Percentiles rank a stretch among this genome's conserved stretches.
These are phyloP conservation scores for Mortierella polycephala DNA, from an alignment of 371 early-diverging fungal species.

Conservation along the genomic window DNA sequence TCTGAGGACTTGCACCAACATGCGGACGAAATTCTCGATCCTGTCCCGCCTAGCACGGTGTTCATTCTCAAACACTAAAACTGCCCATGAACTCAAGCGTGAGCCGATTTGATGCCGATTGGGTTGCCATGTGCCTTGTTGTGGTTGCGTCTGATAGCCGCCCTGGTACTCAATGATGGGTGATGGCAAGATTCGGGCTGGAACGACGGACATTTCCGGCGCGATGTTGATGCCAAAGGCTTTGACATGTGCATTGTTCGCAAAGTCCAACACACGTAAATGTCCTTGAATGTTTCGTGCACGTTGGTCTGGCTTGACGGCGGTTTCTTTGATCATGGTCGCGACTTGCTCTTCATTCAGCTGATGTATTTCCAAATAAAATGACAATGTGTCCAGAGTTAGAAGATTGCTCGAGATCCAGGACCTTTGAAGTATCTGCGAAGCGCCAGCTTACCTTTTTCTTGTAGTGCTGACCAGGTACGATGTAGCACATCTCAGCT, in stretches of 20 bases:
- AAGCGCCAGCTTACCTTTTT: constrained; percentile 53
- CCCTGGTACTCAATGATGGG: constrained; percentile 70
- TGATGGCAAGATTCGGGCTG: constrained; percentile 70
- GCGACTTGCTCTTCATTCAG: constrained; percentile 76
- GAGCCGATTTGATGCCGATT: constrained; percentile 66
- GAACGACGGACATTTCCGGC: constrained; percentile 61
- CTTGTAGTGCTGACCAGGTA: constrained; percentile 72
- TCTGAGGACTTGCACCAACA: constrained; percentile 5
- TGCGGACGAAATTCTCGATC: constrained; percentile 12
- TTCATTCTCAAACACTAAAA: constrained; percentile 61
- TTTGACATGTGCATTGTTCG: constrained; percentile 42
- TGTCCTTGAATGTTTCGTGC: constrained; percentile 37
- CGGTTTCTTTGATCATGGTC: constrained; percentile 75
- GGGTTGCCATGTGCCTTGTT: constrained; percentile 71
- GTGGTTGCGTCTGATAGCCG: constrained; percentile 63
- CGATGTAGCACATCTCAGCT: constrained; percentile 78
- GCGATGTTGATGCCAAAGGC: constrained; percentile 57
- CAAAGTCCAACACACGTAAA: constrained; percentile 41
- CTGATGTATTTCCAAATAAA: constrained; percentile 17
- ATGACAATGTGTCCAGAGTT: too few relatives aligned
- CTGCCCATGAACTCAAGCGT: constrained; percentile 69
- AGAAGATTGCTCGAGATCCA: too few relatives aligned
- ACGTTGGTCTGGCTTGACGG: constrained; percentile 65
- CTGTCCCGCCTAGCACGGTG: neutral
- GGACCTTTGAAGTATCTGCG: too few relatives aligned